Percentiles rank a stretch among this genome's conserved stretches.
Evolutionary conservation across 2,329 filamentous ascomycete species (phyloP).

Genomic region (Gaeumannomyces sp.): DNA sequence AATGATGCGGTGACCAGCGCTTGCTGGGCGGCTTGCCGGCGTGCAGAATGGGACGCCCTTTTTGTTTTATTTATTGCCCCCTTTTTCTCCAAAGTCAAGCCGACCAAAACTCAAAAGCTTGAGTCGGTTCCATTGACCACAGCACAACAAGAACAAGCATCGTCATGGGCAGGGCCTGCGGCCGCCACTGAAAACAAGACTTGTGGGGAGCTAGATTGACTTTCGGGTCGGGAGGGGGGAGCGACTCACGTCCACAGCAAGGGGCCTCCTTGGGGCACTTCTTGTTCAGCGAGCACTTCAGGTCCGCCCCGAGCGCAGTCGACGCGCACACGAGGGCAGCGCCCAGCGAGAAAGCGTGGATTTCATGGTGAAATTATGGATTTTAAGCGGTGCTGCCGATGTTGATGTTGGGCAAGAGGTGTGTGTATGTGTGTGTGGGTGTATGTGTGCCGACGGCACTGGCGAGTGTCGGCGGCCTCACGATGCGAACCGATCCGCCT

Average conservation of each 20-base stretch:
- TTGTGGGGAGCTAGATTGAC: not conserved
- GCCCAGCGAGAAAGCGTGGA: conserved; percentile 22
- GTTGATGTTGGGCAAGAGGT: not conserved
- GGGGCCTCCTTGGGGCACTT: conserved; percentile 43
- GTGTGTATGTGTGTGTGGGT: not conserved
- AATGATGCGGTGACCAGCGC: conserved; percentile 5
- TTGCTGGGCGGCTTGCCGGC: not conserved
- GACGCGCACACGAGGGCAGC: conserved; percentile 33
- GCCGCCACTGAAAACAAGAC: not conserved
- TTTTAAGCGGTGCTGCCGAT: not conserved
- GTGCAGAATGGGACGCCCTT: not conserved
- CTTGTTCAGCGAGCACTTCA: conserved; percentile 40
- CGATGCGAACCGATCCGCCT: not conserved
- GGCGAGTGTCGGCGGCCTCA: too few relatives aligned
- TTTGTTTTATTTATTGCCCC: not conserved
- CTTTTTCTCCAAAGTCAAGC: not conserved
- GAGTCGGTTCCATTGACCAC: too few relatives aligned
- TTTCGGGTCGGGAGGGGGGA: not conserved
- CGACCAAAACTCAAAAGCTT: too few relatives aligned
- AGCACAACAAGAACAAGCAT: too few relatives aligned
- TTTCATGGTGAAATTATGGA: not conserved
- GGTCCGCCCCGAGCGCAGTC: conserved; percentile 27
- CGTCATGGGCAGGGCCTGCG: not conserved
- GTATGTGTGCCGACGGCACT: too few relatives aligned
- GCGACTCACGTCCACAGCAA: conserved; percentile 13